Percentiles rank a stretch among this genome's conserved stretches.
Evolutionary conservation across 2,329 filamentous ascomycete genomes (phyloP).

Genomic region (Paraphoma sp.): DNA sequence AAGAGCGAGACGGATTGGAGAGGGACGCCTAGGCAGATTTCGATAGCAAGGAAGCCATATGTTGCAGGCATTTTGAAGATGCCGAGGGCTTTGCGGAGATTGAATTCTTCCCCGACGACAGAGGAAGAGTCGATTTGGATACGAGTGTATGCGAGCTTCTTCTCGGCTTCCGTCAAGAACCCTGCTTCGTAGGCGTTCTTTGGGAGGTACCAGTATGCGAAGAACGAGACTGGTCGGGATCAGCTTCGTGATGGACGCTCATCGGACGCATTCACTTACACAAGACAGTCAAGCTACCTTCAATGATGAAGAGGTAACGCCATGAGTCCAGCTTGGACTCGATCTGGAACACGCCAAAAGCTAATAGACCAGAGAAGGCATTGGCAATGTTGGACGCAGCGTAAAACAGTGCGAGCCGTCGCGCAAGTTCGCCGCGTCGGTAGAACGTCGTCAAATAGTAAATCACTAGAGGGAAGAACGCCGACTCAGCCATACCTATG

Average conservation of each 20-base stretch:
- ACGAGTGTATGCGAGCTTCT: constrained; percentile 72
- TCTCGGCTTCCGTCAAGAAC: constrained; percentile 72
- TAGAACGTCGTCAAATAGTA: constrained; percentile 71
- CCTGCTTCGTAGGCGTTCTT: constrained; percentile 66
- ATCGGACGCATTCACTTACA: constrained; percentile 32
- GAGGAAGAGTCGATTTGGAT: constrained; percentile 78
- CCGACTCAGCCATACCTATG: constrained; percentile 65
- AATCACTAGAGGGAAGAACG: constrained; percentile 74
- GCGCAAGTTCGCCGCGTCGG: constrained; percentile 72
- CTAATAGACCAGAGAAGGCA: constrained; percentile 67
- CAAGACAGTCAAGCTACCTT: constrained; percentile 65
- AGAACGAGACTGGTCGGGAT: constrained; percentile 52
- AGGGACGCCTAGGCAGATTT: constrained; percentile 66
- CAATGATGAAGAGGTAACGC: constrained; percentile 71
- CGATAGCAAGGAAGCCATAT: constrained; percentile 62
- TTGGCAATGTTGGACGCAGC: constrained; percentile 77
- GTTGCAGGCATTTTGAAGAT: constrained; percentile 63
- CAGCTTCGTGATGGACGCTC: background rate
- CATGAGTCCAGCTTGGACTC: constrained; percentile 63
- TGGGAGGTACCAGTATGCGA: constrained; percentile 75
- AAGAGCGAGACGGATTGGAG: constrained; percentile 65
- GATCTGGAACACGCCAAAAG: constrained; percentile 66
- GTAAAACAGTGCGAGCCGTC: constrained; percentile 76
- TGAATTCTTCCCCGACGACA: constrained; percentile 63
- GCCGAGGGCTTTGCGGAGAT: constrained; percentile 57